Base-by-base conservation (phyloP, 1,139 yeast species). In the Suhomyces wounanorum region DNA sequence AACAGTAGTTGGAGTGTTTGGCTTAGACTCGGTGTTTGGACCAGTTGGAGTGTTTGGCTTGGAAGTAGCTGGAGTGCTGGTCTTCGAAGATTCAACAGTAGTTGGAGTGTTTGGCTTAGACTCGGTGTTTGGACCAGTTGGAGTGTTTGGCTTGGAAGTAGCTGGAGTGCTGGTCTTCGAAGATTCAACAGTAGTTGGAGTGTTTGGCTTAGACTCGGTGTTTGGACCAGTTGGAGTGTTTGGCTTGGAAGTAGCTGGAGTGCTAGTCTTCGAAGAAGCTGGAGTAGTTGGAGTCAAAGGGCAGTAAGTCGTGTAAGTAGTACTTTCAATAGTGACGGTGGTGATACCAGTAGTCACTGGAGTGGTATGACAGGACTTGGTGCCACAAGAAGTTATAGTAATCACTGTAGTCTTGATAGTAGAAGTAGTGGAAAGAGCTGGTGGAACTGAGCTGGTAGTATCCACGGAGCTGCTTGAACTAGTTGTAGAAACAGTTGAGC, bases 331-430 rank as follows among this genome's bases (percentile, higher is more conserved):
- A 16, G 55, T 50, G 40, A 67, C 64, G 44, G 65, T 58, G 45
- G 67, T 55, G 26, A 66, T 55, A 30, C 73, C 75, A 11, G 75
- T 68, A 17, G 71, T 61, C 25, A 62, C 60, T 39, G 65, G 53
- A 40, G 57, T 43, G 28, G 40, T 47, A 42, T 57, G 21, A 59
- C 68, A 59, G 55, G 59, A 50, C 56, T 60, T 37, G 58, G 58
- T 55, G 51, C 55, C 47, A 47, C 69, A 56, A 2, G 54, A 48
- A 16, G 58, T 55, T 38, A 52, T 43, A 49, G 70, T 64, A 46
- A 67, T 53, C n/a, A 62, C 53, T 21, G 60, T 57, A 50, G 67
- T 60, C 37, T 55, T 45, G 30, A 55, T 48, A 37, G 46, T 52
- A 35, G 52, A 45, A 28, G 59, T 25, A 7, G 44, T 41, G 9